Evolutionary conservation across 768 basidiomycete species (phyloP).

Genomic region (Tylopilus rubrobrunneus): DNA sequence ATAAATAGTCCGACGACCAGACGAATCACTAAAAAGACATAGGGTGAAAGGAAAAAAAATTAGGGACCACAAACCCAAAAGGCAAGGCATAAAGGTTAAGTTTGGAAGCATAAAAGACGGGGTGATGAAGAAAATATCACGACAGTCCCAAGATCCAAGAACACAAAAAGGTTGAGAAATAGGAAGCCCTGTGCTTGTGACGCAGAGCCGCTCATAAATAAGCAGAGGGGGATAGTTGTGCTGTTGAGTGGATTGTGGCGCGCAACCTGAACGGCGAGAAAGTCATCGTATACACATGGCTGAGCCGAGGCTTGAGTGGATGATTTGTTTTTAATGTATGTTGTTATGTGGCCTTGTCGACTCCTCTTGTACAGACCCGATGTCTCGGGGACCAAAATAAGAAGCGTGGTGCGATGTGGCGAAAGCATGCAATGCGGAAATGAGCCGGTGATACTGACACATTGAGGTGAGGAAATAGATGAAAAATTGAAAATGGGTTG

Average conservation of each 20-base stretch:
- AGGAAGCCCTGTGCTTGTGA: slow-evolving; percentile 20
- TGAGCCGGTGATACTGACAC: slow-evolving; percentile 41
- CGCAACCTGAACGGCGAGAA: slow-evolving; percentile 22
- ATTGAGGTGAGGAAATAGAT: slow-evolving; percentile 32
- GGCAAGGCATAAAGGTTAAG: slow-evolving; percentile 13
- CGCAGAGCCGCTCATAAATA: slow-evolving; percentile 31
- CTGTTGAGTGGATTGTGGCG: slow-evolving; percentile 17
- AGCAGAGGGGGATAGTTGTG: slow-evolving; percentile 26
- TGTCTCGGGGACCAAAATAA: slow-evolving; percentile 29
- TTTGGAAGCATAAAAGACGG: slow-evolving; percentile 14
- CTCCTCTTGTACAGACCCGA: slow-evolving; percentile 38
- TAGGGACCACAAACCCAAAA: slow-evolving; percentile 24
- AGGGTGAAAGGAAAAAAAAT: slow-evolving; percentile 7
- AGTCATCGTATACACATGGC: slow-evolving; percentile 32
- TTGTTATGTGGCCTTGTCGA: slow-evolving; percentile 31
- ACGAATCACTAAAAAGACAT: slow-evolving; percentile 29
- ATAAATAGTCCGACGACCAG: slow-evolving; percentile 18
- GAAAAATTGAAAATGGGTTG: slow-evolving; percentile 20
- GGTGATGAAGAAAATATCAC: slow-evolving; percentile 22
- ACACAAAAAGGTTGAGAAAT: slow-evolving; percentile 32
- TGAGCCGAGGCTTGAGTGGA: slow-evolving; percentile 24
- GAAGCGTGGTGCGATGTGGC: slow-evolving; percentile 36
- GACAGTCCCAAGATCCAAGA: slow-evolving; percentile 41
- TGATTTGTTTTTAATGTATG: slow-evolving; percentile 28
- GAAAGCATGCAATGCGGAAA: slow-evolving; percentile 39